Percentiles rank a stretch among this genome's conserved stretches.
Conservation (phyloP, 768 basidiomycete species). For the Podaxis sp. region DNA sequence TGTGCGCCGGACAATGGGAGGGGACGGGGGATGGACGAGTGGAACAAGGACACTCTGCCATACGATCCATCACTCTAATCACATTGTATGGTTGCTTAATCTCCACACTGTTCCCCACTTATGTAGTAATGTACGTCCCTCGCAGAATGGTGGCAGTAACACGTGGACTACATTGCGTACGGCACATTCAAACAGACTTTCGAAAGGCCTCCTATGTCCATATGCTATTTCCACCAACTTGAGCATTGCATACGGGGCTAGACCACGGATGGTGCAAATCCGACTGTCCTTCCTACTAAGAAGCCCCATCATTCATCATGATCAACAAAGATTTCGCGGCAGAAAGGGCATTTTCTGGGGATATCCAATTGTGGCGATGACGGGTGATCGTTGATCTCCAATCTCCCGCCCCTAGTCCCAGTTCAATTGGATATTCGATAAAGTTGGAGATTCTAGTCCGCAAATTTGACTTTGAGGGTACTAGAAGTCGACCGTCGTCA, state of each 20-base stretch:
- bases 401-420: not conserved
- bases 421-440: not conserved
- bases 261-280: not conserved
- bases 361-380: not conserved
- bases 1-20: not conserved
- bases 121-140: not conserved
- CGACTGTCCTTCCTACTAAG: not conserved
- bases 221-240: not conserved
- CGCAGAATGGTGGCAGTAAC: not conserved
- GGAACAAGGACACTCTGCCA: not conserved
- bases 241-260: not conserved
- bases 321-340: constrained; percentile 3
- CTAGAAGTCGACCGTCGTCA: not conserved
- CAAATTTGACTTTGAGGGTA: not conserved
- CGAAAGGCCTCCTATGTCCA: not conserved
- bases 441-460: not conserved
- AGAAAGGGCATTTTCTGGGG: not conserved
- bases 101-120: not conserved
- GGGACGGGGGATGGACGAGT: not conserved
- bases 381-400: not conserved
- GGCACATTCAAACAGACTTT: not conserved
- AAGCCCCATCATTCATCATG: not conserved
- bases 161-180: not conserved
- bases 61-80: not conserved
- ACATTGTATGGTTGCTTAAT: not conserved